phyloP scores from a whole-genome alignment of 2,329 filamentous ascomycete genomes.

The Venturia aucupariae region DNA sequence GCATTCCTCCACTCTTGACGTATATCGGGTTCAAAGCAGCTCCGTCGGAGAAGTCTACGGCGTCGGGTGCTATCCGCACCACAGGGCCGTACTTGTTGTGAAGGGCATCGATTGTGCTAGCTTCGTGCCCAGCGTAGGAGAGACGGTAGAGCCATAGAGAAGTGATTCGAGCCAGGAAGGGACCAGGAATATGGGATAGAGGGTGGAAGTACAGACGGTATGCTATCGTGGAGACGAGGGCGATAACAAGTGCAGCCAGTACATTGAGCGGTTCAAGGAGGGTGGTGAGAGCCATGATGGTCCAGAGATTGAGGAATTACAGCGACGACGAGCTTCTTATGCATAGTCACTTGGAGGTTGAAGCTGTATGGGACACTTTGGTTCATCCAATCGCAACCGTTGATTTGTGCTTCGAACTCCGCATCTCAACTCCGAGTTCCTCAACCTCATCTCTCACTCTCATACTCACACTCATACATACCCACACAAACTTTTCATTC shows the following conservation, averaged over 20 bases:
- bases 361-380: background rate
- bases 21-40: slow-evolving; percentile 43
- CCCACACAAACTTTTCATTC: background rate
- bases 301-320: background rate
- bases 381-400: background rate
- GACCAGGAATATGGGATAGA: slow-evolving; percentile 11
- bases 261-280: slow-evolving; percentile 12
- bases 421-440: background rate
- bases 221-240: background rate
- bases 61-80: slow-evolving; percentile 20
- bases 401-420: background rate
- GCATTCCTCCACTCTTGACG: slow-evolving; percentile 42
- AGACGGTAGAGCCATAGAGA: slow-evolving; percentile 10
- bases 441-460: background rate
- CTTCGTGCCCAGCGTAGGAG: slow-evolving; percentile 7
- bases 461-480: background rate
- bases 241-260: background rate
- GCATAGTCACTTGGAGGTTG: background rate
- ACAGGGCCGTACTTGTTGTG: slow-evolving; percentile 19
- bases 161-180: slow-evolving; percentile 6
- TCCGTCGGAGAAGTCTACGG: slow-evolving; percentile 33
- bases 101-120: slow-evolving; percentile 19
- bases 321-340: background rate
- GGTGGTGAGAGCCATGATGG: slow-evolving; percentile 6
- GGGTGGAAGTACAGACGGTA: slow-evolving; percentile 14